Conservation (phyloP, 2,329 filamentous ascomycete species). For the Shiraia sp. region DNA sequence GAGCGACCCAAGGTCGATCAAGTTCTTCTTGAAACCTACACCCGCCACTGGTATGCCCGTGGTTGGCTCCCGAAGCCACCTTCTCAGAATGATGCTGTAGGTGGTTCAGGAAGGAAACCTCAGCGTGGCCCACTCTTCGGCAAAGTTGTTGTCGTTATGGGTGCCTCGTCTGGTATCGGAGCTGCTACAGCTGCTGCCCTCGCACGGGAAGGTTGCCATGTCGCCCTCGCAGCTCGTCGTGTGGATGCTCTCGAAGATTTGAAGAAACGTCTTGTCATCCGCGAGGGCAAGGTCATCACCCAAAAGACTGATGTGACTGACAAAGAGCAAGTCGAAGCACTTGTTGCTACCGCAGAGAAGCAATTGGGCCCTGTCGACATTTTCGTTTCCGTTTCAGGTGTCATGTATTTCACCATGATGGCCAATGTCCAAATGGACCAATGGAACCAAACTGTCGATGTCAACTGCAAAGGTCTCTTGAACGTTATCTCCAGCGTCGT, state of each 20-base stretch:
- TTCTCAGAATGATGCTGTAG: conserved; percentile 52
- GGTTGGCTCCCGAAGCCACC: conserved; percentile 74
- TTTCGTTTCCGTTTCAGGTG: conserved; percentile 77
- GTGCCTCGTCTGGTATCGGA: conserved; percentile 78
- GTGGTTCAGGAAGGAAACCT: conserved; percentile 50
- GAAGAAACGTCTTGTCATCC: conserved; percentile 61
- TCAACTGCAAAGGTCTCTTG: conserved; percentile 83
- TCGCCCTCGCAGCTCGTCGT: conserved; percentile 73
- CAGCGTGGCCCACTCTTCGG: conserved; percentile 65
- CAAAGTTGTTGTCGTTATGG: conserved; percentile 75
- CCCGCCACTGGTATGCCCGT: conserved; percentile 77
- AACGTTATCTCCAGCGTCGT: conserved; percentile 72
- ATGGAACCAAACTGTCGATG: conserved; percentile 81
- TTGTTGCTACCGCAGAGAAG: conserved; percentile 62
- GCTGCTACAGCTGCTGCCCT: conserved; percentile 72
- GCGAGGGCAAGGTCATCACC: conserved; percentile 67
- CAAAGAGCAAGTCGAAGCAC: conserved; percentile 65
- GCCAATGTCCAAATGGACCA: conserved; percentile 72
- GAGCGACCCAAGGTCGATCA: conserved; percentile 70
- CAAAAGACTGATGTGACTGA: conserved; percentile 75
- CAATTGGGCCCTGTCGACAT: conserved; percentile 76
- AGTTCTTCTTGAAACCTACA: conserved; percentile 74
- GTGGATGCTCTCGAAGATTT: conserved; percentile 69
- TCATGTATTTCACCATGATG: conserved; percentile 93
- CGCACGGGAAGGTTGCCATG: conserved; percentile 70